Percentiles rank a stretch among this genome's conserved stretches.
Conservation (phyloP, 1,284 basidiomycete species). For the Fomitopsis schrenkii region DNA sequence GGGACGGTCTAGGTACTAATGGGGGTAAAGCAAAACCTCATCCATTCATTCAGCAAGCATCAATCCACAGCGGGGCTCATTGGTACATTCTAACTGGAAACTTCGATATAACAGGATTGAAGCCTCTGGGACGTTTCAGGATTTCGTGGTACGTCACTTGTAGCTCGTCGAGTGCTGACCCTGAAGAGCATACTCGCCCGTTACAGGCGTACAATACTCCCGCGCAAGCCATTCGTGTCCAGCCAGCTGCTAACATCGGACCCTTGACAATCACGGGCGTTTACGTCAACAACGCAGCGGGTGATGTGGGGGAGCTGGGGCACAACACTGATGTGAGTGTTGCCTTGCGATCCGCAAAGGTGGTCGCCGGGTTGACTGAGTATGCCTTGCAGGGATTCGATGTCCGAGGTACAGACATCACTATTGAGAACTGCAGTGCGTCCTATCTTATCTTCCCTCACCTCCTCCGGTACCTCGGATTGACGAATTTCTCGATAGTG, state of each 20-base stretch:
- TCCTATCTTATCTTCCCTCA: neutral
- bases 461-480: neutral
- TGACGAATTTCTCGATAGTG: neutral
- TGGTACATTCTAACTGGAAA: neutral
- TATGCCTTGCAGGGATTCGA: conserved; percentile 1
- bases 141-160: conserved; percentile 2
- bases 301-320: conserved; percentile 2
- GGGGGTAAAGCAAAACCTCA: conserved; percentile 3
- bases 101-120: neutral
- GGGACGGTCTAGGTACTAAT: conserved; percentile 7
- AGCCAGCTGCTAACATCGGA: neutral
- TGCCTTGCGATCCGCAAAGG: neutral
- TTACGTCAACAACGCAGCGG: conserved; percentile 3
- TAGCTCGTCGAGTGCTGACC: no score
- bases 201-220: conserved; percentile 4
- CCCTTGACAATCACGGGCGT: conserved; percentile 1
- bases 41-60: conserved; percentile 2
- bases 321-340: conserved; percentile 5
- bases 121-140: conserved; percentile 4
- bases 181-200: neutral
- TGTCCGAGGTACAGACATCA: conserved; percentile 5
- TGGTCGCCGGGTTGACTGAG: neutral
- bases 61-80: neutral
- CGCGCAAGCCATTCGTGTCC: conserved; percentile 3
- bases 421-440: conserved; percentile 3